Evolutionary conservation across 768 basidiomycete genomes (phyloP).

Genomic region (Mrakia gelida): DNA sequence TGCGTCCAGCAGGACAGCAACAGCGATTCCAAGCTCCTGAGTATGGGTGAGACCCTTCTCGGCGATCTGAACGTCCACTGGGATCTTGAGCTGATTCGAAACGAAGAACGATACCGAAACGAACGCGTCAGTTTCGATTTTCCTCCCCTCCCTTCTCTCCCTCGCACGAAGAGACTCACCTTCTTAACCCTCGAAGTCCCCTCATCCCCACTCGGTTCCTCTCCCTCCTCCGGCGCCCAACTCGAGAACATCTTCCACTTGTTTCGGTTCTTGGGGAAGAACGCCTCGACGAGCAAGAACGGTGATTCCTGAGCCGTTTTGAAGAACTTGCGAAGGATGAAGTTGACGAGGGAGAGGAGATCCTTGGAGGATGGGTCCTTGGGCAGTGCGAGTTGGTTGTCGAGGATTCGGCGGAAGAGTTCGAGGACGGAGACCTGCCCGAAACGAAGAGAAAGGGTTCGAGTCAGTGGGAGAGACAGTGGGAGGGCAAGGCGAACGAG

Average conservation of each 20-base stretch:
- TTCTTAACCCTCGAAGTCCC: conserved; percentile 23
- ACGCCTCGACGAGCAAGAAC: conserved; percentile 82
- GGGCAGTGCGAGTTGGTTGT: conserved; percentile 68
- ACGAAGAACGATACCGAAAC: neutral
- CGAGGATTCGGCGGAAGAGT: conserved; percentile 80
- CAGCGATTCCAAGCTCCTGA: conserved; percentile 81
- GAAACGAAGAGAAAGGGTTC: neutral
- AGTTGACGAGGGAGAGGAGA: conserved; percentile 76
- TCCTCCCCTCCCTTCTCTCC: no score
- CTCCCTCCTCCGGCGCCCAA: conserved; percentile 53
- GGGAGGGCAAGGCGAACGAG: neutral
- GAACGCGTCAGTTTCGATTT: no score
- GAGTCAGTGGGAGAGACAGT: neutral
- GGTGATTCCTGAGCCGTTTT: conserved; percentile 78
- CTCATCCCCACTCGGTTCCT: conserved; percentile 22
- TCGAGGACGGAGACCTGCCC: conserved; percentile 78
- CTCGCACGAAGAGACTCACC: neutral
- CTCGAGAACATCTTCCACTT: conserved; percentile 82
- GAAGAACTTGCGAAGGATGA: conserved; percentile 87
- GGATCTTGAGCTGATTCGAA: conserved; percentile 35
- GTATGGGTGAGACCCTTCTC: conserved; percentile 70
- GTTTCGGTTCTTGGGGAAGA: conserved; percentile 64
- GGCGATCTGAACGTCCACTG: conserved; percentile 67
- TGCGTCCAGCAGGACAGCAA: conserved; percentile 66
- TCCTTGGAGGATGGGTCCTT: conserved; percentile 75